Evolutionary conservation across 2,329 filamentous ascomycete genomes (phyloP).

Genomic region (Aspergillus costaricaensis): DNA sequence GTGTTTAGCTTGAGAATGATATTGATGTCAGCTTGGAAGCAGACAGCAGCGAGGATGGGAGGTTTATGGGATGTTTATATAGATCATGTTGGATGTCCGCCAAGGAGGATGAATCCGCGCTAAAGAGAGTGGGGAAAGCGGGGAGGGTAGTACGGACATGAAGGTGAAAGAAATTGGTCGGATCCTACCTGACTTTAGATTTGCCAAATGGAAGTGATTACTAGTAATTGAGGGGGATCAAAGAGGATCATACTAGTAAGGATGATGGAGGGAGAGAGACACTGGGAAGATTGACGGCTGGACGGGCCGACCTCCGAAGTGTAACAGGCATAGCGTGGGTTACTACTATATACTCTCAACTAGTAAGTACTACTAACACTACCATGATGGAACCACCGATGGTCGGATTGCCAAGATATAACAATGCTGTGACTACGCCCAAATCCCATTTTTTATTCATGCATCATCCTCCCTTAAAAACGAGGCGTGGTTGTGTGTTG

Average conservation of each 20-base stretch:
- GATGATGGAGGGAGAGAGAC: not conserved
- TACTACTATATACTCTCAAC: no score
- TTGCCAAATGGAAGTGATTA: no score
- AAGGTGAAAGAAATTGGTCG: not conserved
- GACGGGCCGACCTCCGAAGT: slow-evolving; percentile 19
- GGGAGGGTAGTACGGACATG: not conserved
- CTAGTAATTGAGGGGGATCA: not conserved
- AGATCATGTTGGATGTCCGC: not conserved
- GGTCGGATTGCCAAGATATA: no score
- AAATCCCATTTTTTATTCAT: no score
- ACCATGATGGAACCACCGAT: no score
- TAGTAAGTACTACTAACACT: no score
- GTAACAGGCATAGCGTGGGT: not conserved
- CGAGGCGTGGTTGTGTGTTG: no score
- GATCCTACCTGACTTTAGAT: not conserved
- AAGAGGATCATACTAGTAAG: not conserved
- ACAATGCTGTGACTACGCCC: no score
- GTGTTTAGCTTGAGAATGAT: not conserved
- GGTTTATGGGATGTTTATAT: no score
- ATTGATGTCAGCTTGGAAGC: no score
- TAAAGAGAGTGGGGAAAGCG: not conserved
- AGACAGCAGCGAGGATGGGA: no score
- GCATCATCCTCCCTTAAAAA: no score
- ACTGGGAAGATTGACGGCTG: not conserved
- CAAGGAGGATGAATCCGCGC: not conserved